phyloP scores from a whole-genome alignment of 2,329 filamentous ascomycete genomes.

The Ceratocystis colombiana region DNA sequence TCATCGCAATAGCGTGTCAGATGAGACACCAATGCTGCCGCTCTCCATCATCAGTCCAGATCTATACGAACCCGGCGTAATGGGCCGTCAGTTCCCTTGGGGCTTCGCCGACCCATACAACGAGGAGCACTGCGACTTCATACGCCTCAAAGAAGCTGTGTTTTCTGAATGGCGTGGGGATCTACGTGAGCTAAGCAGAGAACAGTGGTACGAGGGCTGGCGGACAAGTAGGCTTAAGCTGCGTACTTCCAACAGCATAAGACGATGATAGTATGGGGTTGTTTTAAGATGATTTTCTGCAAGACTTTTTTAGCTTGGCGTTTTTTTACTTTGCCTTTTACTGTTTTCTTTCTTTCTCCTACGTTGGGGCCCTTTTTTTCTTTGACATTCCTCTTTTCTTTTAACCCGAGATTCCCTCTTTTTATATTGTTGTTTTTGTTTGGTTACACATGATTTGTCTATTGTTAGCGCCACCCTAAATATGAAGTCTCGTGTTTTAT shows the following conservation, averaged over 20 bases:
- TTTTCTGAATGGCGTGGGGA: slow-evolving; percentile 91
- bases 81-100: slow-evolving; percentile 91
- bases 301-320: background rate
- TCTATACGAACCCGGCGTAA: slow-evolving; percentile 65
- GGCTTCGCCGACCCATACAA: slow-evolving; percentile 93
- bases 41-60: slow-evolving; percentile 92
- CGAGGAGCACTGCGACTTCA: slow-evolving; percentile 84
- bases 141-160: slow-evolving; percentile 78
- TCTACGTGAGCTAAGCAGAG: slow-evolving; percentile 77
- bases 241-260: slow-evolving; percentile 37
- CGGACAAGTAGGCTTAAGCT: slow-evolving; percentile 60
- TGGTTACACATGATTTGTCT: background rate
- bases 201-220: slow-evolving; percentile 95
- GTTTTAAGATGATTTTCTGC: slow-evolving; percentile 15
- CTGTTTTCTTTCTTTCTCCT: slow-evolving; percentile 20
- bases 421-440: background rate
- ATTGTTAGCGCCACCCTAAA: background rate
- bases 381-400: slow-evolving; percentile 1
- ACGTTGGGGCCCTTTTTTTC: slow-evolving; percentile 13
- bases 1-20: slow-evolving; percentile 39
- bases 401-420: background rate
- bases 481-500: slow-evolving; percentile 17
- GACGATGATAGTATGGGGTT: slow-evolving; percentile 28
- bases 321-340: background rate
- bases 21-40: slow-evolving; percentile 62